Percentiles rank a stretch among this genome's conserved stretches.
These are phyloP conservation scores for Silybum marianum DNA, from an alignment of 129 eudicot species.

Conservation along the genomic window DNA sequence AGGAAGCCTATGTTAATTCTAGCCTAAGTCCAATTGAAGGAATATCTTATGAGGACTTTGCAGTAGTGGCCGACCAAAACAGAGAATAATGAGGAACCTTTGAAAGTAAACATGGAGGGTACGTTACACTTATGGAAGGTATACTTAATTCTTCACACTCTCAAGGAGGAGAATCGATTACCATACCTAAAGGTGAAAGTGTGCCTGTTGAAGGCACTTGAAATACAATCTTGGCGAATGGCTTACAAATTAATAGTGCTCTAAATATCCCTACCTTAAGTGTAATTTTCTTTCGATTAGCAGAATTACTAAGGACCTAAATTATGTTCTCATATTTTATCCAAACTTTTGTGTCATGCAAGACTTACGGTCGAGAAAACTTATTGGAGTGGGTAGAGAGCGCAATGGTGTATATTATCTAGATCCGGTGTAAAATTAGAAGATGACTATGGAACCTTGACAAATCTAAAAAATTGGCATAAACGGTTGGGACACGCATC, in stretches of 20 bases:
- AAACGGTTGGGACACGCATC: no score
- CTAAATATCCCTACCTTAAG: neutral
- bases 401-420: neutral
- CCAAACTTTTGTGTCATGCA: neutral
- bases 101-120: neutral
- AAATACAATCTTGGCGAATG: neutral
- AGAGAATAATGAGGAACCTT: neutral
- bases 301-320: neutral
- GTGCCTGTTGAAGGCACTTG: neutral
- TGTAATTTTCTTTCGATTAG: neutral
- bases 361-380: neutral
- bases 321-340: neutral
- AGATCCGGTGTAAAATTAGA: neutral
- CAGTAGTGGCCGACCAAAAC: no score
- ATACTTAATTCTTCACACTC: no score
- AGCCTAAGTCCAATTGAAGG: neutral
- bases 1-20: neutral
- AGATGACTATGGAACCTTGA: neutral
- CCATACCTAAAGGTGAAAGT: neutral
- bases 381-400: neutral
- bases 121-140: no score
- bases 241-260: neutral
- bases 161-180: neutral
- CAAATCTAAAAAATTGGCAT: no score
- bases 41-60: no score